Percentiles rank a stretch among this genome's conserved stretches.
These are phyloP conservation scores for Murraya paniculata DNA, from an alignment of 345 rosid genomes.

Conservation along the genomic window DNA sequence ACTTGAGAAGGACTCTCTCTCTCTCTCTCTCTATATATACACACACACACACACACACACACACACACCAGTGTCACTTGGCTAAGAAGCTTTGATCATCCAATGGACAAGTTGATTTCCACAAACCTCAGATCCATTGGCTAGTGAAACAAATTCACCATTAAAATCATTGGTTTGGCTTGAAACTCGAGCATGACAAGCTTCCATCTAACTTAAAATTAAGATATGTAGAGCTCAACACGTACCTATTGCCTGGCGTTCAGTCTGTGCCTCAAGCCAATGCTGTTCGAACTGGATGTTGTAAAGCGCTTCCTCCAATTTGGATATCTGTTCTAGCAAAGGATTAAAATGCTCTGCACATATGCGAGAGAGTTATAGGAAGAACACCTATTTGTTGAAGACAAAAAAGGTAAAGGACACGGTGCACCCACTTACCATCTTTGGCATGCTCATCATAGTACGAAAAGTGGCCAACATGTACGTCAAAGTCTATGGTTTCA, in stretches of 20 bases:
- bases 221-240: not conserved
- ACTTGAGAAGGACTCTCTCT: too few relatives aligned
- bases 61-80: not conserved
- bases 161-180: not conserved
- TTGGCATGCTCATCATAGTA: slow-evolving; percentile 68
- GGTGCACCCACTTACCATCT: slow-evolving; percentile 42
- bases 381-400: not conserved
- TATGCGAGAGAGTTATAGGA: not conserved
- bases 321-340: slow-evolving; percentile 55
- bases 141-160: not conserved
- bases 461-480: slow-evolving; percentile 60
- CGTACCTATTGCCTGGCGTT: slow-evolving; percentile 67
- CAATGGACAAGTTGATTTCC: too few relatives aligned
- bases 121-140: not conserved
- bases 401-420: not conserved
- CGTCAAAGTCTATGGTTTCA: slow-evolving; percentile 70
- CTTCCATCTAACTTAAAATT: not conserved
- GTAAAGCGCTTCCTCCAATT: slow-evolving; percentile 67
- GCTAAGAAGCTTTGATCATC: not conserved
- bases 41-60: too few relatives aligned
- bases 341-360: slow-evolving; percentile 70
- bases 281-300: slow-evolving; percentile 75
- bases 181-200: not conserved
- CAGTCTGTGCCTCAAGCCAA: slow-evolving; percentile 81
- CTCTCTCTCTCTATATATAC: too few relatives aligned